phyloP scores from a whole-genome alignment of 495 filamentous ascomycete genomes.

The Pyrenula aspistea region DNA sequence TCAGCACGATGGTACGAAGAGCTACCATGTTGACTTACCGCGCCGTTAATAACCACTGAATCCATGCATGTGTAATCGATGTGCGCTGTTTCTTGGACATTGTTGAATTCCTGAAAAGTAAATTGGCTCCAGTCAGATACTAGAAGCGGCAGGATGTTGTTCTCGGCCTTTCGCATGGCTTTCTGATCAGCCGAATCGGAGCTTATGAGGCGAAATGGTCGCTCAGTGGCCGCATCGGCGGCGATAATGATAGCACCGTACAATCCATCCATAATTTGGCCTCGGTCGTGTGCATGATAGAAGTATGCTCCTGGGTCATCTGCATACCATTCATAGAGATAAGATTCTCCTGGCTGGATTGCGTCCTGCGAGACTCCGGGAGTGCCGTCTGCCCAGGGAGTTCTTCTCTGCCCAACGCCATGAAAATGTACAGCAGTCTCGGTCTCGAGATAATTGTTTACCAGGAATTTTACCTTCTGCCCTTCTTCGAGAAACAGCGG shows the following conservation, averaged over 20 bases:
- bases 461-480: conserved; percentile 46
- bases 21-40: too few species aligned
- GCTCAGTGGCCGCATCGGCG: conserved; percentile 15
- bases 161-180: conserved; percentile 33
- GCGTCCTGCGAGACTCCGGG: conserved; percentile 32
- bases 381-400: conserved; percentile 38
- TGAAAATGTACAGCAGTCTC: conserved; percentile 43
- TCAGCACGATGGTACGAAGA: too few species aligned
- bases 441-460: conserved; percentile 42
- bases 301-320: conserved; percentile 19
- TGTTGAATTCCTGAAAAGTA: conserved; percentile 32
- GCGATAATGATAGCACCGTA: conserved; percentile 38
- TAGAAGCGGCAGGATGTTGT: conserved; percentile 29
- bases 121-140: conserved; percentile 43
- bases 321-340: conserved; percentile 29
- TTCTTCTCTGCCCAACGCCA: conserved; percentile 29
- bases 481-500: conserved; percentile 46
- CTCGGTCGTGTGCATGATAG: conserved; percentile 39
- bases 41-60: conserved; percentile 39
- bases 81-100: conserved; percentile 19
- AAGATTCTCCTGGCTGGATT: conserved; percentile 30
- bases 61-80: conserved; percentile 21
- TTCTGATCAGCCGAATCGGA: conserved; percentile 20
- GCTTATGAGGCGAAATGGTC: conserved; percentile 34
- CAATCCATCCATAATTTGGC: conserved; percentile 38